Base-by-base conservation (phyloP, 306 rosid species). In the Casuarina equisetifolia region DNA sequence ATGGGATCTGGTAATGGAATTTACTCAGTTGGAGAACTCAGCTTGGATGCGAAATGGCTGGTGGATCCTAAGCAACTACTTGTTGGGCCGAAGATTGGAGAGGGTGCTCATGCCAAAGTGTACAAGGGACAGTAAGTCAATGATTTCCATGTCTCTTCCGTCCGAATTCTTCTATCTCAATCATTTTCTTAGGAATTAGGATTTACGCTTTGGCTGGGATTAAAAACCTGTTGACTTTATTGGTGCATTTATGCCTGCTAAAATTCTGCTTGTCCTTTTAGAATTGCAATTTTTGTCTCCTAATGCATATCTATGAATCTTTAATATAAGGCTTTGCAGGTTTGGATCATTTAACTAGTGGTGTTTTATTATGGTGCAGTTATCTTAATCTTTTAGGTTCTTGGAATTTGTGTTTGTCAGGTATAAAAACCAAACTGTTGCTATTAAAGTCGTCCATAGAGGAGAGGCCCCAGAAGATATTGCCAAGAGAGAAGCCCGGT, bases 101-200 rank as follows among this genome's bases (percentile, higher is more conserved):
- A 92, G 78, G 98, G 97, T 74, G 98, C 93, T 1, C 98, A 89
- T 85, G 97, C 97, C 78, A 94, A 90, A 83, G 97, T 90, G 72
- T 94, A 90, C 77, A 94, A 94, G 76, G 98, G 98, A 89, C 91
- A 94, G 98, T 94, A 89, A 90, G 98, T 94, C 91, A 87, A 84
- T 82, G 36, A 8, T 1, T 80, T 49, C 40, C 50, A 17, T 73
- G 16, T 58, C 4, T 12, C 63, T 72, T 35, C 67, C 3, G 75
- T 80, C 69, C 64, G 17, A 51, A 20, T 66, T 74, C 19, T 77
- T 70, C 54, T 50, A 43, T 80, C 80, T 72, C 76, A 52, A 2
- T 11, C 32, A 25, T 59, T 76, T 58, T 40, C 13, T 4, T 16
- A 53, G 17, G 10, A 49, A 13, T 46, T 48, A 9, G 74, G 53